Evolutionary conservation across 768 basidiomycete genomes (phyloP), one percentile per base, ranked within the genome.

Genomic region (Tulasnella calospora): DNA sequence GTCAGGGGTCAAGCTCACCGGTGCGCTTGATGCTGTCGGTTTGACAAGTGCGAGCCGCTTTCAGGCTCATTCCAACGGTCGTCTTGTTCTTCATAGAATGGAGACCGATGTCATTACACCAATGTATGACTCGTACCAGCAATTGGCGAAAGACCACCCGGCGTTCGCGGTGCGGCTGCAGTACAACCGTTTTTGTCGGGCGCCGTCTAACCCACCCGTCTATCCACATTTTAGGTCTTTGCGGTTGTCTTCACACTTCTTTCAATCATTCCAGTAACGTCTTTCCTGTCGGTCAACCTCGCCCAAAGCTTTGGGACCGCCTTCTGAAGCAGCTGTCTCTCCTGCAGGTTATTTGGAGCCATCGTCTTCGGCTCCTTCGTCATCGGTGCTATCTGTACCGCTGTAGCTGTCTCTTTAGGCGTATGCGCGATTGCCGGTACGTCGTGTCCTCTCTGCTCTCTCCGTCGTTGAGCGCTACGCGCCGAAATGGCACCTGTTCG

Each of bases 91-190:
- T 74, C 33, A 8, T 55, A 74, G 73, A 33, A 55, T 74, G 51
- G 73, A 74, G 73, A 44, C 19, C 46, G 73, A 74, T 23, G 44
- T 74, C 44, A 44, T 74, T 55, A 55, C 44, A 33, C 73, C 73
- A 6, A 23, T 74, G 51, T 74, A 74, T 41, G 73, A 44, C 40
- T 74, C 44, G 44, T 74, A 74, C 51, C 73, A 74, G 73, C 73
- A 47, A 13, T 47, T 47, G 33, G 73, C 73, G 38, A 44, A 55
- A 47, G 51, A 47, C 38, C 51, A 74, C 51, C 73, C 73, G 33
- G 51, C 73, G 15, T n/a, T 55, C 73, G 51, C 73, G 73, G 73
- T 74, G 27, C 5, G 73, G 21, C 71, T 35, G 6, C 38, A 73
- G 33, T n/a, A 8, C 33, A 27, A 73, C 35, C 27, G 40, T 2